These are phyloP conservation scores for Endocalyx cinctus DNA, from an alignment of 2,329 filamentous ascomycete genomes.

Conservation along the genomic window DNA sequence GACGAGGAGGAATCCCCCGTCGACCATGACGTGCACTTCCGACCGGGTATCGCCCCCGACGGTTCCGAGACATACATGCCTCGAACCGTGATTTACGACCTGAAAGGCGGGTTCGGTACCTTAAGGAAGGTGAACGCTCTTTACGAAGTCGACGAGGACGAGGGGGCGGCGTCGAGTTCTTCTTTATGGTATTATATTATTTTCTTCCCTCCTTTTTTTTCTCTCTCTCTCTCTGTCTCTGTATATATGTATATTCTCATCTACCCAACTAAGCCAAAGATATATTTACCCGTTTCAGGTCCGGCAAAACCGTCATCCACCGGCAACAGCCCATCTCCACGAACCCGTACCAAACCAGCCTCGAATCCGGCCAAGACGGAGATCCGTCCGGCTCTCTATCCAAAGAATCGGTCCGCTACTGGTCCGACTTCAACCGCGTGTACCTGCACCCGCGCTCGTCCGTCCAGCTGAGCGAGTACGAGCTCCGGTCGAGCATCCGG, in stretches of 20 bases:
- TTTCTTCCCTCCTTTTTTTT: too few relatives aligned
- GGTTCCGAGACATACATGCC: conserved; percentile 90
- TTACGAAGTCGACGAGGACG: conserved; percentile 56
- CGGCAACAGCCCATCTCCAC: conserved; percentile 62
- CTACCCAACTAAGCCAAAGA: not conserved
- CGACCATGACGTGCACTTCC: conserved; percentile 85
- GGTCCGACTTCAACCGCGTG: conserved; percentile 93
- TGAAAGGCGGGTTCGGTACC: conserved; percentile 90
- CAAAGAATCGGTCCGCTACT: conserved; percentile 76
- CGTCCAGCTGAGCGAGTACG: conserved; percentile 81
- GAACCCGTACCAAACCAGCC: conserved; percentile 72
- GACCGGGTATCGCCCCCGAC: conserved; percentile 75
- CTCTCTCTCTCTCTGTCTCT: too few relatives aligned
- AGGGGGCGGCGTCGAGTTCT: conserved; percentile 34
- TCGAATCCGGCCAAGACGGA: conserved; percentile 70
- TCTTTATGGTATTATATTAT: too few relatives aligned
- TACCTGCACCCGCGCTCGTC: conserved; percentile 88
- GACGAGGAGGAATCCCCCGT: conserved; percentile 63
- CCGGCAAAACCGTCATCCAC: conserved; percentile 63
- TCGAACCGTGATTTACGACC: conserved; percentile 86
- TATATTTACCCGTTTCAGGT: conserved; percentile 39
- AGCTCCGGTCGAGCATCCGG: conserved; percentile 72
- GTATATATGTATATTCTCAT: too few relatives aligned
- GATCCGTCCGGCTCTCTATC: conserved; percentile 60
- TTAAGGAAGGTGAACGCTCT: conserved; percentile 83